These are phyloP conservation scores for Fusarium sterilihyphosum DNA, from an alignment of 2,329 filamentous ascomycete genomes.

Conservation along the genomic window DNA sequence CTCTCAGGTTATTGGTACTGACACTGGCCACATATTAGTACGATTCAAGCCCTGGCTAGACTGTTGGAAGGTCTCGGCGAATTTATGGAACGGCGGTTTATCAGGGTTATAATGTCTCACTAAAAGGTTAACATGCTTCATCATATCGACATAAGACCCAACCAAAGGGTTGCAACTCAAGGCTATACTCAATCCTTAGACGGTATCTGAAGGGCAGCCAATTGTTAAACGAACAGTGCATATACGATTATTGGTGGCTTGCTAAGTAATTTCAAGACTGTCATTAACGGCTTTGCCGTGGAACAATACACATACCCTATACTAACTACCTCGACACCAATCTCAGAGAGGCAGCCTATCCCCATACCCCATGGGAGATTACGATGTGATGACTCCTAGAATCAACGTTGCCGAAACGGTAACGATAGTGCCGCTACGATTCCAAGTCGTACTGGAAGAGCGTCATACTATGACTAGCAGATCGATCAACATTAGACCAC, in stretches of 20 bases:
- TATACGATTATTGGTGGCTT: not conserved
- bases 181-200: not conserved
- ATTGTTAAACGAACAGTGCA: not conserved
- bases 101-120: slow-evolving; percentile 1
- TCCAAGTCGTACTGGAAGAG: not conserved
- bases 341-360: slow-evolving; percentile 5
- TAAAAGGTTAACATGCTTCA: not conserved
- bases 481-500: slow-evolving; percentile 19
- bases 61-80: slow-evolving; percentile 9
- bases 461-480: not conserved
- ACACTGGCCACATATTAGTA: not conserved
- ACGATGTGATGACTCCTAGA: slow-evolving; percentile 19
- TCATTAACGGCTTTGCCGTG: not conserved
- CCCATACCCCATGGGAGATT: slow-evolving; percentile 10
- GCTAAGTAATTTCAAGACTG: not conserved
- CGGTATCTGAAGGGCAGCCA: not conserved
- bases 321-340: not conserved
- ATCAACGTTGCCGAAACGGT: not conserved
- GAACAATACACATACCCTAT: slow-evolving; percentile 18
- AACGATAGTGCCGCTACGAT: not conserved
- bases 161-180: not conserved
- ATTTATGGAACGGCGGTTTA: not conserved
- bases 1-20: not conserved
- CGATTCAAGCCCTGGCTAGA: not conserved
- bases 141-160: not conserved